These are phyloP conservation scores for Nissolia schottii DNA, from an alignment of 306 rosid genomes.

Conservation along the genomic window DNA sequence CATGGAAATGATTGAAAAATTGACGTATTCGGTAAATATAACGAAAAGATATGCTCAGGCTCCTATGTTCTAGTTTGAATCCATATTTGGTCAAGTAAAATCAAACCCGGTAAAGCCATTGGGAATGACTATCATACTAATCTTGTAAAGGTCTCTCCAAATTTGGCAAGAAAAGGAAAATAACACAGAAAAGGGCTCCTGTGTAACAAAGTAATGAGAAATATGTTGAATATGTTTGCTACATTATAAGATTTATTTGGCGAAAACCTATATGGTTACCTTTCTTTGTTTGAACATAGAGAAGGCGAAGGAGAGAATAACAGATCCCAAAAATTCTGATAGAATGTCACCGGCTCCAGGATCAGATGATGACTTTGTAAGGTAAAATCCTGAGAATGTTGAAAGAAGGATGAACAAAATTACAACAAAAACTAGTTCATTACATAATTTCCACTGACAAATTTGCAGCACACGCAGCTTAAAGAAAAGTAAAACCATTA, in stretches of 20 bases:
- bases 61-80: background rate
- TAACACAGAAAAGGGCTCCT: background rate
- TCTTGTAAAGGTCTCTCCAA: background rate
- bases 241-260: background rate
- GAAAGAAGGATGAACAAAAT: constrained; percentile 5
- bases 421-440: background rate
- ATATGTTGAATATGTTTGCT: background rate
- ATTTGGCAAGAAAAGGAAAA: background rate
- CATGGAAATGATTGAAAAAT: background rate
- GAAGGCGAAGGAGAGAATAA: constrained; percentile 87
- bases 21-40: background rate
- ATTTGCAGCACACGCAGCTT: background rate
- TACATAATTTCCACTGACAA: background rate
- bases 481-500: background rate
- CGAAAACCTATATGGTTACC: constrained; percentile 35
- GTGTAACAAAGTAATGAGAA: background rate
- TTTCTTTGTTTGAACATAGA: constrained; percentile 85
- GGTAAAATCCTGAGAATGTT: constrained; percentile 49
- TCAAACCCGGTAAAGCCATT: background rate
- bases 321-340: constrained; percentile 84
- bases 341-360: constrained; percentile 89
- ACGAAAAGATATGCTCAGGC: background rate
- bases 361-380: constrained; percentile 63
- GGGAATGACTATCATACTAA: background rate
- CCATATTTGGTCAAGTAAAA: background rate